phyloP scores from a whole-genome alignment of 148 eudicot genomes.

The Amaranthus hypochondriacus region DNA sequence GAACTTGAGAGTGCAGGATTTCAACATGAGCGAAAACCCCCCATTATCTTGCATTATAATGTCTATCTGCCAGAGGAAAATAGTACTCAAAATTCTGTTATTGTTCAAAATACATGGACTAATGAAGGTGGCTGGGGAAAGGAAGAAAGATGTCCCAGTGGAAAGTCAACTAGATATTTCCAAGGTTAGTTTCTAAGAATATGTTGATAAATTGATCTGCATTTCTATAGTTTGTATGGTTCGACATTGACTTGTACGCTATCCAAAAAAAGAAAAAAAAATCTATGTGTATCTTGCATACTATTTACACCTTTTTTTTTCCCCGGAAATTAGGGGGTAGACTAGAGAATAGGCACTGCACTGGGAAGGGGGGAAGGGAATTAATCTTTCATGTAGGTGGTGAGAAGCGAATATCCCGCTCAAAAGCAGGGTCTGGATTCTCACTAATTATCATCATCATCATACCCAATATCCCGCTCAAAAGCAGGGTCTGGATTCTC shows the following conservation, averaged over 20 bases:
- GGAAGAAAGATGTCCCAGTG: conserved; percentile 70
- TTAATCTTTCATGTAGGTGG: too few relatives aligned
- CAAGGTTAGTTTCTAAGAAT: conserved; percentile 35
- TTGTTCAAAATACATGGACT: conserved; percentile 78
- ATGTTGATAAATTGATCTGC: neutral
- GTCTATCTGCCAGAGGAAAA: conserved; percentile 73
- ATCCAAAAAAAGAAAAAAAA: neutral
- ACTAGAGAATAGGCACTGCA: too few relatives aligned
- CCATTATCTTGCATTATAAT: conserved; percentile 57
- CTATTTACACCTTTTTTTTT: neutral
- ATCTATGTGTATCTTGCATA: neutral
- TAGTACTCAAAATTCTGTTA: conserved; percentile 59
- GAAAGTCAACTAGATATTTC: conserved; percentile 34
- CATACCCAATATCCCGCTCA: too few relatives aligned
- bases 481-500: too few relatives aligned
- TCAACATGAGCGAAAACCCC: conserved; percentile 47
- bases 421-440: too few relatives aligned
- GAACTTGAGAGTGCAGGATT: conserved; percentile 55
- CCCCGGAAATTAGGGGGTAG: too few relatives aligned
- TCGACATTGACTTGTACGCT: neutral
- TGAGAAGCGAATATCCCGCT: too few relatives aligned
- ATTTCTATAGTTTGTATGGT: neutral
- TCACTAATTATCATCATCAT: too few relatives aligned
- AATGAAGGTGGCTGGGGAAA: conserved; percentile 73
- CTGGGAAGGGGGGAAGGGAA: too few relatives aligned